Evolutionary conservation across 805 yeast species (phyloP).

Genomic region (Saccharomycopsis schoenii): DNA sequence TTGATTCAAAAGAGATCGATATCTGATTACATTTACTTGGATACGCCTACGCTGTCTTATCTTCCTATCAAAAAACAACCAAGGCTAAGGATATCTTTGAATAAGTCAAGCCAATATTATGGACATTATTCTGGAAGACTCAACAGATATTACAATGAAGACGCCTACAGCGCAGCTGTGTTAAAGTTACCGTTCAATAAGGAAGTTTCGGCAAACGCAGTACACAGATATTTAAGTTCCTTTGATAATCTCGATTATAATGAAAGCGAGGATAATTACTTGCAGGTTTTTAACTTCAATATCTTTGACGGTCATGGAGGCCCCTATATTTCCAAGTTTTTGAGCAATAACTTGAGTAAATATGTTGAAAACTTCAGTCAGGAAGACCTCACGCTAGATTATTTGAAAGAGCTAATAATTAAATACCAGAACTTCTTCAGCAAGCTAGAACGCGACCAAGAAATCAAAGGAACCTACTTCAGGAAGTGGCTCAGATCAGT

Average conservation of each 20-base stretch:
- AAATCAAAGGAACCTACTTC: slow-evolving; percentile 62
- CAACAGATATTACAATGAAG: slow-evolving; percentile 74
- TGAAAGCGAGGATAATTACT: background rate
- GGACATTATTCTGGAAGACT: slow-evolving; percentile 78
- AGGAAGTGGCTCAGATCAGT: slow-evolving; percentile 52
- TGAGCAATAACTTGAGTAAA: slow-evolving; percentile 42
- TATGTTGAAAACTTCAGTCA: slow-evolving; percentile 37
- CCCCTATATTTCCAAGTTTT: slow-evolving; percentile 53
- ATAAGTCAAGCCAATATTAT: slow-evolving; percentile 57
- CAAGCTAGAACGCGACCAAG: background rate
- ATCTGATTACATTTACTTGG: slow-evolving; percentile 8
- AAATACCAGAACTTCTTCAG: slow-evolving; percentile 50
- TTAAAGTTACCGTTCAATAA: slow-evolving; percentile 34
- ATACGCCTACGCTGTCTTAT: background rate
- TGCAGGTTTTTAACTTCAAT: slow-evolving; percentile 53
- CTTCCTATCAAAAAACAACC: slow-evolving; percentile 1
- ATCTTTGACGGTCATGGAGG: slow-evolving; percentile 97
- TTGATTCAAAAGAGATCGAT: slow-evolving; percentile 1
- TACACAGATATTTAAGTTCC: slow-evolving; percentile 8
- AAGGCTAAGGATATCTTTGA: slow-evolving; percentile 22
- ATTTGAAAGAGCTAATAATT: slow-evolving; percentile 36
- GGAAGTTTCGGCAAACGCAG: background rate
- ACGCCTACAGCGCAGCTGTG: slow-evolving; percentile 59
- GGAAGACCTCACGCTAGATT: slow-evolving; percentile 25
- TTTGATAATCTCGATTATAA: background rate